Conservation (phyloP, 768 basidiomycete species). For the Cantharellus cinnabarinus region DNA sequence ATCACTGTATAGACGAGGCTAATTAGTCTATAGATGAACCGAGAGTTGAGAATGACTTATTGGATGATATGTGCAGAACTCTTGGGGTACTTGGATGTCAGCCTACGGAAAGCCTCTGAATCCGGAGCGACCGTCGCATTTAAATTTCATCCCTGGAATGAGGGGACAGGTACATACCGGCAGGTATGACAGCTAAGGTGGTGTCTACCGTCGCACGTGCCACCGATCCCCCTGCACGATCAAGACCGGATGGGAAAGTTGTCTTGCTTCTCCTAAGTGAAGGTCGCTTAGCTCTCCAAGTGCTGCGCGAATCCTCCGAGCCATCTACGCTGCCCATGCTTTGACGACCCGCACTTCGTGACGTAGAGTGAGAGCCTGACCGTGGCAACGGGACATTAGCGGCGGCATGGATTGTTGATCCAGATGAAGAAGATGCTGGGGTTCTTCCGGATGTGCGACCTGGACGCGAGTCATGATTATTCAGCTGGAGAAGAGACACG, state of each 20-base stretch:
- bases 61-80: constrained; percentile 93
- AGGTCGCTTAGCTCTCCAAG: background rate
- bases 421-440: background rate
- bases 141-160: too few species aligned
- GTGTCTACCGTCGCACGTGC: constrained; percentile 89
- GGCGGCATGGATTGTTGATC: background rate
- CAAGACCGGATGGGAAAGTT: background rate
- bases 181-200: constrained; percentile 95
- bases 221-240: constrained; percentile 35
- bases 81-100: constrained; percentile 94
- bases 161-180: constrained; percentile 20
- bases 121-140: background rate
- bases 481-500: constrained; percentile 38
- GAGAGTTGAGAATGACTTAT: constrained; percentile 25
- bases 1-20: constrained; percentile 38
- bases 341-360: background rate
- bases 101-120: constrained; percentile 59
- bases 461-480: too few species aligned
- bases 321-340: background rate
- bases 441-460: background rate
- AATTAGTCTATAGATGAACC: background rate
- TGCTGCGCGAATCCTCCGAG: background rate
- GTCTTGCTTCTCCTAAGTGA: background rate
- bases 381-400: background rate
- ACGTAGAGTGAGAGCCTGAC: background rate